Evolutionary conservation across 768 basidiomycete species (phyloP), one percentile per base, ranked within the genome.

Genomic region (Amanita exitialis): DNA sequence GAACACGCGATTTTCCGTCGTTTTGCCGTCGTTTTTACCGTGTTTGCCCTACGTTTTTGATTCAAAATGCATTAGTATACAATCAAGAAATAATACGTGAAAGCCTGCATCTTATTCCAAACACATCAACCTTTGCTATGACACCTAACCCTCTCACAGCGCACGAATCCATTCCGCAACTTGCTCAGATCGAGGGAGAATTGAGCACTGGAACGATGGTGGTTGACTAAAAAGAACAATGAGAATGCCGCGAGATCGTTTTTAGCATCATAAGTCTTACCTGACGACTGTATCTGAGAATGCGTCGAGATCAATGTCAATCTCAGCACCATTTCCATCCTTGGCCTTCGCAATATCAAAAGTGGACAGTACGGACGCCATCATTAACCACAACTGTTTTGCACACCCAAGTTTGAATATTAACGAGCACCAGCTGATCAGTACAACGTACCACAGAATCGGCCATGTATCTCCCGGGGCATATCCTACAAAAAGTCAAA

Each of bases 401-500:
- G 15, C 10, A 12, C 4, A 5, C n/a, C 13, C 21, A 13, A 25
- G 10, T 23, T 15, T 4, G 25, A 21, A 13, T 2, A 13, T 15
- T 25, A 8, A 13, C 15, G 9, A 10, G 4, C 20, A 6, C 3
- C 18, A 16, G 15, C 2, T n/a, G 15, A 30, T 12, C 15, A n/a
- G 13, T 13, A 43, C 25, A 28, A 28, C 47, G 20, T 28, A 62
- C 59, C 16, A 56, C 58, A 6, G 58, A 52, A 38, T 48, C 47
- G 1, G 58, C 64, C 45, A 61, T 50, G 56, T 64, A 58, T 16
- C 61, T 53, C 5, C 62, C 62, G 10, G 59, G 55, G 44, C 64
- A 65, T 4, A 61, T 54, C 37, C 61, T 28, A 10, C 8, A n/a
- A 30, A n/a, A 30, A 30, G 30, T 30, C 30, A 12, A 30, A 12